A percentile compares a stretch with the other conserved stretches of the same genome.
Evolutionary conservation across 345 rosid species (phyloP).

Genomic region (Brassica napus): Da-Ae NC_063449.1:9613001-9613500

Average conservation of each 20-base stretch:
- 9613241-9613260: conserved; percentile 32
- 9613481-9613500: conserved; percentile 29
- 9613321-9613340: conserved; percentile 22
- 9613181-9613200: conserved; percentile 72
- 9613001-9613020: conserved; percentile 59
- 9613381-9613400: neutral
- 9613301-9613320: conserved; percentile 37
- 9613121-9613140: conserved; percentile 44
- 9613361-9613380: neutral
- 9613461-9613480: conserved; percentile 40
- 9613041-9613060: conserved; percentile 53
- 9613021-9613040: conserved; percentile 66
- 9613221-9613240: conserved; percentile 14
- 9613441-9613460: conserved; percentile 29
- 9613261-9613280: conserved; percentile 20
- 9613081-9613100: conserved; percentile 76
- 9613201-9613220: conserved; percentile 56
- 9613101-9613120: conserved; percentile 71
- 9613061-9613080: conserved; percentile 60
- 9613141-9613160: conserved; percentile 66
- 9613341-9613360: conserved; percentile 9
- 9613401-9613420: conserved; percentile 9
- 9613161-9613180: conserved; percentile 58
- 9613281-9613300: conserved; percentile 34
- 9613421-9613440: conserved; percentile 24